phyloP scores from a whole-genome alignment of 768 basidiomycete species.

The Amanita thiersii region DNA sequence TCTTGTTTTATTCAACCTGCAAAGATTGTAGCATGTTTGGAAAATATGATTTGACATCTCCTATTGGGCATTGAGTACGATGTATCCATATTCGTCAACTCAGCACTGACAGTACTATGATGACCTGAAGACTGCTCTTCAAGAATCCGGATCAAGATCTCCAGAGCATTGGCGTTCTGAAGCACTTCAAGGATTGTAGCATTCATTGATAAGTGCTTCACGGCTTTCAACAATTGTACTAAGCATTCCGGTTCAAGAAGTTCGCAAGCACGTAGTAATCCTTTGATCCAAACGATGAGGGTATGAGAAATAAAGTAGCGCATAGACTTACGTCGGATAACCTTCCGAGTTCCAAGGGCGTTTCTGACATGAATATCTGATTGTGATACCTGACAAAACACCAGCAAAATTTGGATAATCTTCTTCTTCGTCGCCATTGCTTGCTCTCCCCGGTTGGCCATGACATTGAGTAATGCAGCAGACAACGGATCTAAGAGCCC shows the following conservation, averaged over 20 bases:
- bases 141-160: constrained; percentile 79
- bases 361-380: constrained; percentile 90
- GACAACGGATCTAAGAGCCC: constrained; percentile 91
- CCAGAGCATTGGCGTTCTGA: constrained; percentile 93
- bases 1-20: constrained; percentile 85
- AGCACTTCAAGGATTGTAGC: constrained; percentile 83
- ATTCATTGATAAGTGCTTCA: constrained; percentile 96
- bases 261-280: constrained; percentile 81
- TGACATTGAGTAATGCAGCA: constrained; percentile 82
- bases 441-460: constrained; percentile 58
- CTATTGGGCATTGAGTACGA: constrained; percentile 29
- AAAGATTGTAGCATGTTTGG: constrained; percentile 96
- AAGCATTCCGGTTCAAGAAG: constrained; percentile 83
- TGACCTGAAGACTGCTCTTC: constrained; percentile 74
- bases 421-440: constrained; percentile 76
- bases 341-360: constrained; percentile 84
- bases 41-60: constrained; percentile 97
- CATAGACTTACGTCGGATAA: constrained; percentile 68
- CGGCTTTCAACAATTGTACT: constrained; percentile 84
- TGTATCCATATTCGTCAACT: neutral
- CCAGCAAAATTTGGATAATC: constrained; percentile 80
- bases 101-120: constrained; percentile 63
- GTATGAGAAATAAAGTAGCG: neutral
- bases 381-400: constrained; percentile 96
- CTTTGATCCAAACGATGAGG: constrained; percentile 28